Conservation (phyloP, 805 yeast genomes). For the Myxozyma neglecta region DNA sequence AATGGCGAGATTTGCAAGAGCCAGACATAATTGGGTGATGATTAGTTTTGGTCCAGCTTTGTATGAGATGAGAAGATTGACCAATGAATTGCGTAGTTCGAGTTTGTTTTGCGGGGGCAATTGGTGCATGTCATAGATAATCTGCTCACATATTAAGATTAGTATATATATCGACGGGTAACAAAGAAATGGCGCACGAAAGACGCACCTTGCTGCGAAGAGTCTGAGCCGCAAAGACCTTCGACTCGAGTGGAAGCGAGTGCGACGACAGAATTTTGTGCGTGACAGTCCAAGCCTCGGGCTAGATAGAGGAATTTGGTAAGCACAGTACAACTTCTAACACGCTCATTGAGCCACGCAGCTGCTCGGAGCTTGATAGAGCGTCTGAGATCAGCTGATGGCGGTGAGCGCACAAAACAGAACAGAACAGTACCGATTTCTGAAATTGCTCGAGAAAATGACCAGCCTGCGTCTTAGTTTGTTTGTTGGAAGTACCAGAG, state of each 20-base stretch:
- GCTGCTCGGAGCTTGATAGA: no score
- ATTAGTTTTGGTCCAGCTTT: slow-evolving; percentile 55
- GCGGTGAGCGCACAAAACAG: neutral
- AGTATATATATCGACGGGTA: neutral
- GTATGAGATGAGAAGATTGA: slow-evolving; percentile 57
- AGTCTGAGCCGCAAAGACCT: slow-evolving; percentile 89
- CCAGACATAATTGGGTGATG: slow-evolving; percentile 78
- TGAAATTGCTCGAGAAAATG: slow-evolving; percentile 76
- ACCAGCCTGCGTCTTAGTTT: slow-evolving; percentile 48
- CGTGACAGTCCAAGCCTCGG: slow-evolving; percentile 70
- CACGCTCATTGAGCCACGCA: neutral
- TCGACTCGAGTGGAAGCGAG: slow-evolving; percentile 52
- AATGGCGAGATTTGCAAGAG: slow-evolving; percentile 77
- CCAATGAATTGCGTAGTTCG: slow-evolving; percentile 66
- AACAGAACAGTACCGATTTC: slow-evolving; percentile 46
- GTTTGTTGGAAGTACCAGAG: slow-evolving; percentile 43
- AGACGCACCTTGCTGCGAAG: slow-evolving; percentile 60
- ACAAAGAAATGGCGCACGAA: neutral
- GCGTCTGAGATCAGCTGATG: no score
- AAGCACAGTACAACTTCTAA: neutral
- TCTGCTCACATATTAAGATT: slow-evolving; percentile 35
- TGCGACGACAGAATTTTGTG: slow-evolving; percentile 44
- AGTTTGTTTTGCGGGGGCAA: slow-evolving; percentile 58
- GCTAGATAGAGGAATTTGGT: slow-evolving; percentile 20
- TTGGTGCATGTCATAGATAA: slow-evolving; percentile 82